Base-by-base conservation (phyloP, 1,139 yeast genomes). In the Lodderomyces metapsilosis region DNA sequence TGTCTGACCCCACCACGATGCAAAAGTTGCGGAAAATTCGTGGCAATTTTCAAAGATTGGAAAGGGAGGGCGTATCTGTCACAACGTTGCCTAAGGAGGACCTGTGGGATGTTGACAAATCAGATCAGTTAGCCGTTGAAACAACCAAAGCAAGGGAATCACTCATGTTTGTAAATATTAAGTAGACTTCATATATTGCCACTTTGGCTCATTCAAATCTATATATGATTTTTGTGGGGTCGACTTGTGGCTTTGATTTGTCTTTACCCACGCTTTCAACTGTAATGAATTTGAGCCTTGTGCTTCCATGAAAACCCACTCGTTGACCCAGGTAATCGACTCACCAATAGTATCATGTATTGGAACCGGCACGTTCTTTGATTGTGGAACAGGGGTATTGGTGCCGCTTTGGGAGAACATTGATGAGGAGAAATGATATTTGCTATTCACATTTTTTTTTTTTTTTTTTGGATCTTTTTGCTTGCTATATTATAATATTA, bases 1-100 rank as follows among this genome's bases (percentile, higher is more conserved):
- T 76, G 42, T 89, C 91, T 2, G 77, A 80, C 50, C 80, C 84
- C 3, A 57, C 70, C 15, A 75, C 69, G 36, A 72, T 83, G 78
- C 57, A 61, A 12, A 59, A 66, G 37, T 63, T 88, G 37, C 79
- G 76, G 46, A 54, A 54, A 10, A 49, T 69, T 8, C 75, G 65
- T 39, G 52, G 58, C 16, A 42, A 45, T 22, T 49, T 48, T 33
- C 51, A 49, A 30, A 39, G 43, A 25, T 20, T 47, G 46, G 50
- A 78, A 62, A 49, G 76, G 56, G 63, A 63, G 50, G 58, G 73
- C 51, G 55, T 46, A 13, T 52, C 45, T 12, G 51, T 71, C 54
- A 42, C 71, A 61, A 61, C 67, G 58, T 39, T 81, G 67, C 47
- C 58, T 9, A 62, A 71, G 17, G 76, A 74, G 42, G 68, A 68